These are phyloP conservation scores for Neospora caninum DNA, from an alignment of 169 alveolate species.

Conservation along the genomic window DNA sequence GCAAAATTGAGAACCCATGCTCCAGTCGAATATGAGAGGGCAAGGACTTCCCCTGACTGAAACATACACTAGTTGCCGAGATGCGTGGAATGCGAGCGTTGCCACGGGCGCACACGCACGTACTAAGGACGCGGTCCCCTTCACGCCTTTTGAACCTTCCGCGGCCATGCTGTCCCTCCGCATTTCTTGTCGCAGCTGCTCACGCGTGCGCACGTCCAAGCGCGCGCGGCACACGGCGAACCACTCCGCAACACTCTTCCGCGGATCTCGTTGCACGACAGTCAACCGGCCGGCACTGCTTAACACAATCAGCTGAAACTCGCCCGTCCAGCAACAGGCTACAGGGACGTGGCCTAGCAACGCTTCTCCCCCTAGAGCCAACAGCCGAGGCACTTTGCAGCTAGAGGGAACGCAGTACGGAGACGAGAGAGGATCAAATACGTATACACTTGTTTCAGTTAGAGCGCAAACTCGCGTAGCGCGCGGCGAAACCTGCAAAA, in stretches of 20 bases:
- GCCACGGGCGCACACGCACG: constrained; percentile 6
- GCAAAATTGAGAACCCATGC: not conserved
- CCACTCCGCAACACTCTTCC: not conserved
- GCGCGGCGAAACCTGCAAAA: not conserved
- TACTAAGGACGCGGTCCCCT: not conserved
- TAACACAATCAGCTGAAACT: not conserved
- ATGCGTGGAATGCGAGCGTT: not conserved
- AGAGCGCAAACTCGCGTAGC: not conserved
- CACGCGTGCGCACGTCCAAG: not conserved
- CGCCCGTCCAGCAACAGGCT: constrained; percentile 10
- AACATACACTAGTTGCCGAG: not conserved
- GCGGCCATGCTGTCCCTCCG: not conserved
- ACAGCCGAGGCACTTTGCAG: constrained; percentile 1
- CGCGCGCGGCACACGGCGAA: not conserved
- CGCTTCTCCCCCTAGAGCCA: constrained; percentile 24
- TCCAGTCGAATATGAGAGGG: not conserved
- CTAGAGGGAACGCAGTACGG: not conserved
- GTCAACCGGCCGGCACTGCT: constrained; percentile 16
- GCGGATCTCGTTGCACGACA: not conserved
- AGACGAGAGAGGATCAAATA: not conserved
- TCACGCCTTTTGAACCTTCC: not conserved
- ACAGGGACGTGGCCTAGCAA: constrained; percentile 27
- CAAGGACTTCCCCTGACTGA: constrained; percentile 3
- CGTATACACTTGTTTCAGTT: not conserved
- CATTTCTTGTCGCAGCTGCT: not conserved